Percentiles rank a stretch among this genome's conserved stretches.
phyloP scores from a whole-genome alignment of 2,329 filamentous ascomycete species.

The Phoma sp. region DNA sequence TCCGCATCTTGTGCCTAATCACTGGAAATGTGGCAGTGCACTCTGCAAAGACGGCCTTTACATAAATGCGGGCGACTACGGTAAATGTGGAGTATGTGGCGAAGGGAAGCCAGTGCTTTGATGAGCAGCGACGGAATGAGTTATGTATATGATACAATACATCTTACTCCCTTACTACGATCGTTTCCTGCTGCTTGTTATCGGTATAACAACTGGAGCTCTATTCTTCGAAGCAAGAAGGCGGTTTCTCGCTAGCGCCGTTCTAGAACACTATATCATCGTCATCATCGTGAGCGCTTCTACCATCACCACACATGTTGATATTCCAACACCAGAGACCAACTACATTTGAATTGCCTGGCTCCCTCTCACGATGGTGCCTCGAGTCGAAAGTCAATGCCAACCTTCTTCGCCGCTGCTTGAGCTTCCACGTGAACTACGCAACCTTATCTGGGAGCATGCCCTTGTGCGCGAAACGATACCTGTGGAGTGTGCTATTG shows the following conservation, averaged over 20 bases:
- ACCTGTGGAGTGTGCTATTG: slow-evolving; percentile 21
- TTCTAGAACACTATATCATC: slow-evolving; percentile 2
- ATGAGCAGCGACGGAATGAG: not conserved
- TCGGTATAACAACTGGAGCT: not conserved
- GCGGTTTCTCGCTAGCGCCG: not conserved
- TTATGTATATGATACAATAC: not conserved
- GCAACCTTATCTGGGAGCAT: slow-evolving; percentile 29
- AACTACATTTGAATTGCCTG: no score
- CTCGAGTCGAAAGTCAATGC: not conserved
- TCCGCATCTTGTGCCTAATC: slow-evolving; percentile 56
- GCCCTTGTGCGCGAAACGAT: slow-evolving; percentile 24
- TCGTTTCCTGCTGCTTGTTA: not conserved
- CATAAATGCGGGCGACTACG: slow-evolving; percentile 72
- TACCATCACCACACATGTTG: not conserved
- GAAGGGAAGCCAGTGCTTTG: not conserved
- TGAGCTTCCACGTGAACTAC: slow-evolving; percentile 26
- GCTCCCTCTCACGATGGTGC: not conserved
- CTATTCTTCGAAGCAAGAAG: not conserved
- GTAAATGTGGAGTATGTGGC: slow-evolving; percentile 73
- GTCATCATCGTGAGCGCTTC: not conserved
- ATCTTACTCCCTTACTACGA: not conserved
- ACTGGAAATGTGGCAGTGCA: slow-evolving; percentile 69
- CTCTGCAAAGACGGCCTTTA: slow-evolving; percentile 65
- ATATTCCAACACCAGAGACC: no score
- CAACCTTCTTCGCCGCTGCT: not conserved